Percentiles rank a stretch among this genome's conserved stretches.
phyloP scores from a whole-genome alignment of 2,329 filamentous ascomycete species.

The Blastomyces gilchristii region DNA sequence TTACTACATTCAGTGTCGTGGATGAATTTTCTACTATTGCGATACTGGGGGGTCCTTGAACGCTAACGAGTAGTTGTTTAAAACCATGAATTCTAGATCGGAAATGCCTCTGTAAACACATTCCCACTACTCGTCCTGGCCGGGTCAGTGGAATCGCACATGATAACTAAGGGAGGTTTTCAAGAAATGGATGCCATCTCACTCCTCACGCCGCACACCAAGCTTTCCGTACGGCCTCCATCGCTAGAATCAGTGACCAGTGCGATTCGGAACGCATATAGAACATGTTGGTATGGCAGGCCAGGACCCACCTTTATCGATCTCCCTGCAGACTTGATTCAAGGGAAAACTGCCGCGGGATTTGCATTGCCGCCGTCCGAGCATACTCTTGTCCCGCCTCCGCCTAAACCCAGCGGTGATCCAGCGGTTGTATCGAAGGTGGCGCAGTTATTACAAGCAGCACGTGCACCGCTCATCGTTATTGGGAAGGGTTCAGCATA shows the following conservation, averaged over 20 bases:
- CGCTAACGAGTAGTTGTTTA: neutral
- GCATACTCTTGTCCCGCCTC: slow-evolving; percentile 25
- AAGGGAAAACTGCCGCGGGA: slow-evolving; percentile 25
- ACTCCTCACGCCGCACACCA: slow-evolving; percentile 44
- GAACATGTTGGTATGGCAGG: slow-evolving; percentile 45
- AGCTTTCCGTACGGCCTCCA: slow-evolving; percentile 40
- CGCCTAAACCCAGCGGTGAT: slow-evolving; percentile 39
- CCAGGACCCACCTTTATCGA: slow-evolving; percentile 47
- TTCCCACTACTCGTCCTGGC: slow-evolving; percentile 47
- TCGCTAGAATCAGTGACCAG: slow-evolving; percentile 38
- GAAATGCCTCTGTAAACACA: slow-evolving; percentile 44
- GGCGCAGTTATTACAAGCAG: slow-evolving; percentile 37
- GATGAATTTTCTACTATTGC: neutral
- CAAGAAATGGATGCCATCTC: slow-evolving; percentile 49
- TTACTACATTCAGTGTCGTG: slow-evolving; percentile 6
- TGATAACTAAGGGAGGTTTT: slow-evolving; percentile 45
- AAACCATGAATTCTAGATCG: slow-evolving; percentile 25
- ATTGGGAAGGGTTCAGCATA: slow-evolving; percentile 49
- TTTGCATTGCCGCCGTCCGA: slow-evolving; percentile 19
- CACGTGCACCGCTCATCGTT: slow-evolving; percentile 43
- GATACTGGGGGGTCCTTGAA: neutral
- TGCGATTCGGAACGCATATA: slow-evolving; percentile 43
- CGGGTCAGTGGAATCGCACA: slow-evolving; percentile 44
- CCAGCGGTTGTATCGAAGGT: slow-evolving; percentile 34
- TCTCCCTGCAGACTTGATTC: slow-evolving; percentile 47